Percentiles rank a stretch among this genome's conserved stretches.
These are phyloP conservation scores for Aspergillus versicolor DNA, from an alignment of 2,329 filamentous ascomycete genomes.

Conservation along the genomic window DNA sequence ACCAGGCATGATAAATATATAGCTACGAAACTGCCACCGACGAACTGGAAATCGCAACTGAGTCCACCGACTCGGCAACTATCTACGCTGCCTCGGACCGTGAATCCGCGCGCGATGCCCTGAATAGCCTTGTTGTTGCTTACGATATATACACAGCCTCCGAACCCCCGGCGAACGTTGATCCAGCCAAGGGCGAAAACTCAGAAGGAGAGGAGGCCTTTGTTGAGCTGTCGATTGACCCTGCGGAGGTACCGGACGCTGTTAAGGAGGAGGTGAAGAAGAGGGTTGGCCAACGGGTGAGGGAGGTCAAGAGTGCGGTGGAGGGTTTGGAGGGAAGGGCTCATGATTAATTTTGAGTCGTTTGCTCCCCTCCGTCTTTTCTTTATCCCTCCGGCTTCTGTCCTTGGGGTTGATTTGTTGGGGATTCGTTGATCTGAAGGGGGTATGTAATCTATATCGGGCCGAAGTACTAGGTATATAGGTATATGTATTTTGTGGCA, in stretches of 20 bases:
- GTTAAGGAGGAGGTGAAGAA: slow-evolving; percentile 44
- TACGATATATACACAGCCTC: slow-evolving; percentile 35
- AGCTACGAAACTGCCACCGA: slow-evolving; percentile 48
- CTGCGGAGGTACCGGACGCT: slow-evolving; percentile 25
- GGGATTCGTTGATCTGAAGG: background rate
- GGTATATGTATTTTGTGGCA: background rate
- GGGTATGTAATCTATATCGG: background rate
- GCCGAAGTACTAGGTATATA: background rate
- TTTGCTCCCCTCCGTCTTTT: too few relatives aligned
- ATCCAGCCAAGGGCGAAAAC: background rate
- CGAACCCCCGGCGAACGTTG: background rate
- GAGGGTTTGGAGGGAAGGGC: slow-evolving; percentile 43
- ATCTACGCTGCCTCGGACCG: slow-evolving; percentile 49
- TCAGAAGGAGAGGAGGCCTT: slow-evolving; percentile 15
- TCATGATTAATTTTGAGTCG: slow-evolving; percentile 25
- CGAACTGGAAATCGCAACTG: slow-evolving; percentile 51
- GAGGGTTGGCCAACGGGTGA: slow-evolving; percentile 45
- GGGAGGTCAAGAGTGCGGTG: slow-evolving; percentile 49
- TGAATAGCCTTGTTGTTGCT: slow-evolving; percentile 38
- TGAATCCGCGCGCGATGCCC: slow-evolving; percentile 46
- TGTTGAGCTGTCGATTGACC: slow-evolving; percentile 34
- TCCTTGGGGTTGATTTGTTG: slow-evolving; percentile 27
- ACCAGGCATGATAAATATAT: too few relatives aligned
- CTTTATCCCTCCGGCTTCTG: background rate
- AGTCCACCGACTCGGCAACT: slow-evolving; percentile 46